Percentiles rank a stretch among this genome's conserved stretches.
Conservation (phyloP, 2,329 filamentous ascomycete species). For the Ophiognomonia clavigignenti-juglandacearum region DNA sequence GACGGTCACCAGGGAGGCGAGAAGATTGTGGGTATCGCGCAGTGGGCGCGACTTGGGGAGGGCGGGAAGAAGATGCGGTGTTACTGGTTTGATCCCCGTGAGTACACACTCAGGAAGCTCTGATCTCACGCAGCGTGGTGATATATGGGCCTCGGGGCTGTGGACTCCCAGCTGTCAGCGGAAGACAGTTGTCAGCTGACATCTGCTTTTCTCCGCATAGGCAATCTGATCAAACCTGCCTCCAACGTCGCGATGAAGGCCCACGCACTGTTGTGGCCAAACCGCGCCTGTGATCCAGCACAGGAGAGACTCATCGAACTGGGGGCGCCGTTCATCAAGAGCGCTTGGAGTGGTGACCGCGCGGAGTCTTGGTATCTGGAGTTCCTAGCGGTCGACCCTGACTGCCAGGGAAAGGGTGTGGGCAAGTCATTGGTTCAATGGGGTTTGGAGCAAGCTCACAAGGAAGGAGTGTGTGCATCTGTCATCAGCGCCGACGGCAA, state of each 20-base stretch:
- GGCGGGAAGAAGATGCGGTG: background rate
- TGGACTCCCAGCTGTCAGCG: too few relatives aligned
- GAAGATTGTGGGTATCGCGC: background rate
- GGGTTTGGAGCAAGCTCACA: background rate
- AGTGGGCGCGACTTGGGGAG: background rate
- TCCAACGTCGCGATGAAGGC: conserved; percentile 11
- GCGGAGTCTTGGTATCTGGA: conserved; percentile 34
- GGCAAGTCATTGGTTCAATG: background rate
- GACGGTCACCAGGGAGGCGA: background rate
- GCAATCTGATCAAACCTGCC: conserved; percentile 3
- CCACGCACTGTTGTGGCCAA: conserved; percentile 18
- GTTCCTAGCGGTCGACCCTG: conserved; percentile 32
- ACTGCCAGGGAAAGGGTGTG: conserved; percentile 29
- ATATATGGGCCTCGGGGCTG: background rate
- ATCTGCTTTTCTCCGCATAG: background rate
- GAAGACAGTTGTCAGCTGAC: too few relatives aligned
- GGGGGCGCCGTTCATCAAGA: conserved; percentile 17
- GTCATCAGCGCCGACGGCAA: background rate
- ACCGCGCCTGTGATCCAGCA: conserved; percentile 19
- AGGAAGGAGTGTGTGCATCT: background rate
- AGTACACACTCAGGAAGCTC: too few relatives aligned
- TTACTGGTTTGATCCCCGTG: background rate
- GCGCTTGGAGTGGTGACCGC: conserved; percentile 25
- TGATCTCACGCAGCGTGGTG: background rate
- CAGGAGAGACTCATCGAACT: conserved; percentile 20